A percentile compares a stretch with the other conserved stretches of the same genome.
Evolutionary conservation across 2,329 filamentous ascomycete genomes (phyloP).

Genomic region (Fusarium drepaniforme): DNA sequence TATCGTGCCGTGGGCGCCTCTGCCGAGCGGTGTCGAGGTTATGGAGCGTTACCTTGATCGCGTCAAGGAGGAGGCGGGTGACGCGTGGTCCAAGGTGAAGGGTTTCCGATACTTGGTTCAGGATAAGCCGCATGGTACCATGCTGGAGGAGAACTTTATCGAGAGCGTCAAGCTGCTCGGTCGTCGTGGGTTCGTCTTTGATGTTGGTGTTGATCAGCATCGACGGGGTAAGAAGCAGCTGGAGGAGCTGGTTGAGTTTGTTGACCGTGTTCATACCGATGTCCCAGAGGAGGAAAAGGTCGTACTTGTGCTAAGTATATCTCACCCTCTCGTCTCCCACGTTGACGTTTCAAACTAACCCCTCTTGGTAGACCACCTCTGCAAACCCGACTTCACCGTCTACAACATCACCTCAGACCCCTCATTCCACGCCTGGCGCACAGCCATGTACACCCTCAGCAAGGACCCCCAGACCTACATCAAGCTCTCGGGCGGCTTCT

Average conservation of each 20-base stretch:
- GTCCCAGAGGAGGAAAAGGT: constrained; percentile 71
- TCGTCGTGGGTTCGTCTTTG: constrained; percentile 76
- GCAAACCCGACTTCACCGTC: constrained; percentile 84
- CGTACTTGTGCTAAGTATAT: constrained; percentile 77
- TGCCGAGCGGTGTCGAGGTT: constrained; percentile 72
- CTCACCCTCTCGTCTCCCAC: neutral
- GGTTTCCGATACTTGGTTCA: constrained; percentile 90
- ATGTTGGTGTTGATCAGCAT: constrained; percentile 86
- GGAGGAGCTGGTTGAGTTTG: constrained; percentile 78
- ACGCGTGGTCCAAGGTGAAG: constrained; percentile 75
- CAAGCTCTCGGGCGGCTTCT: constrained; percentile 90
- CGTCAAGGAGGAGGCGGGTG: constrained; percentile 72
- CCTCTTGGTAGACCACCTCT: constrained; percentile 79
- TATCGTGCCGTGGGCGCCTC: constrained; percentile 87
- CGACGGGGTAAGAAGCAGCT: constrained; percentile 81
- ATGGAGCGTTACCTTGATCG: constrained; percentile 74
- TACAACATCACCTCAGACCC: constrained; percentile 67
- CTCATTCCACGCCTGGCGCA: constrained; percentile 76
- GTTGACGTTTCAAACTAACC: constrained; percentile 20
- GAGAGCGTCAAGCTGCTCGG: constrained; percentile 75
- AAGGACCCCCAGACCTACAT: constrained; percentile 78
- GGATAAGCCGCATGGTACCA: constrained; percentile 76
- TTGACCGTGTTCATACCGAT: constrained; percentile 73
- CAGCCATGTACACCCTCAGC: constrained; percentile 75
- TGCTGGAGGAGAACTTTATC: constrained; percentile 74